These are phyloP conservation scores for Fusarium sp. DNA, from an alignment of 2,329 filamentous ascomycete genomes.

Conservation along the genomic window DNA sequence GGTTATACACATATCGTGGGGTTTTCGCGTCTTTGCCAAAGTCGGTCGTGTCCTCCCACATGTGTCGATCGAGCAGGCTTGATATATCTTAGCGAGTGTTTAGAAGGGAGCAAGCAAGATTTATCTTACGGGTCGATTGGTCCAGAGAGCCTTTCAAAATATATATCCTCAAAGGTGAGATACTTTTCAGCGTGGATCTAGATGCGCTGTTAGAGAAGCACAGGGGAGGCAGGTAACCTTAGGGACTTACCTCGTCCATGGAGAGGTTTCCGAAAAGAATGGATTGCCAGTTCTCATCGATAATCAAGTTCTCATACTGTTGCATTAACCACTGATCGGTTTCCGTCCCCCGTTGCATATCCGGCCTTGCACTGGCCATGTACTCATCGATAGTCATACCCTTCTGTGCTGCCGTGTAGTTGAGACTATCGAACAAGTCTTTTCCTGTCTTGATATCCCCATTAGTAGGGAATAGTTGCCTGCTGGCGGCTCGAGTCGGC, in stretches of 20 bases:
- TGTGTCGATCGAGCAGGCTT: constrained; percentile 24
- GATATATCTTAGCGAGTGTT: background rate
- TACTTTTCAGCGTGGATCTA: constrained; percentile 40
- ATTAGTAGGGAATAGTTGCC: constrained; percentile 14
- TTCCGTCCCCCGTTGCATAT: constrained; percentile 13
- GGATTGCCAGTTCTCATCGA: constrained; percentile 47
- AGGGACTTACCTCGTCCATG: constrained; percentile 43
- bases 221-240: background rate
- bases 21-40: background rate
- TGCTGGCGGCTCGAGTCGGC: constrained; percentile 39
- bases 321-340: constrained; percentile 32
- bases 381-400: constrained; percentile 34
- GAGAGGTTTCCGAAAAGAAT: constrained; percentile 44
- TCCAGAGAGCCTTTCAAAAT: constrained; percentile 27
- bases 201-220: background rate
- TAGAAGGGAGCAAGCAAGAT: background rate
- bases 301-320: constrained; percentile 35
- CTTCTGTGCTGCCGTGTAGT: constrained; percentile 12
- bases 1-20: constrained; percentile 31
- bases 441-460: constrained; percentile 28
- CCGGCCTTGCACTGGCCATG: constrained; percentile 19
- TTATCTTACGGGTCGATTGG: constrained; percentile 37
- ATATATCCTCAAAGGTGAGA: constrained; percentile 30
- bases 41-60: constrained; percentile 17
- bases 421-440: constrained; percentile 34